These are phyloP conservation scores for Lactuca sativa DNA, from an alignment of 129 eudicot species.

Conservation along the genomic window DNA sequence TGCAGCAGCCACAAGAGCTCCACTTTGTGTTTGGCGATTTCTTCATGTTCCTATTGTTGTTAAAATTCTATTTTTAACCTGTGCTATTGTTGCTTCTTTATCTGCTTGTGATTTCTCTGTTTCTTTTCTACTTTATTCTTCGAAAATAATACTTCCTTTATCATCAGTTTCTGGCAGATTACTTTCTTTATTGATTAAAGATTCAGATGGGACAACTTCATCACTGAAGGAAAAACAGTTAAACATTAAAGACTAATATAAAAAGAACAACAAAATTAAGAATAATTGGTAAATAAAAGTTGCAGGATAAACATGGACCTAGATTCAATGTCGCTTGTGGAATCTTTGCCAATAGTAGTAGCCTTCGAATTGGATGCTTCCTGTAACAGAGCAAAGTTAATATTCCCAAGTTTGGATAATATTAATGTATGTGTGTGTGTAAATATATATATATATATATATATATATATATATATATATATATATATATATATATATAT, in stretches of 20 bases:
- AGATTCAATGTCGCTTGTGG: conserved; percentile 37
- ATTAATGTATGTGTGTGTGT: too few species aligned
- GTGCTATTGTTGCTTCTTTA: conserved; percentile 42
- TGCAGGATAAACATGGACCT: too few species aligned
- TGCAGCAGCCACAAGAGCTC: conserved; percentile 77
- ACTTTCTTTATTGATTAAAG: conserved; percentile 35
- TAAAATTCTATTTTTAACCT: conserved; percentile 48
- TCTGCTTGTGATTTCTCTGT: conserved; percentile 55
- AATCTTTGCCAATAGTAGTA: too few species aligned
- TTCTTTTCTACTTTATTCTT: conserved; percentile 38
- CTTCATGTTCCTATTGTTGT: too few species aligned
- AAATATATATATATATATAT: too few species aligned
- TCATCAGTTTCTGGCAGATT: conserved; percentile 37
- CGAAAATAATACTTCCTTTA: conserved; percentile 35
- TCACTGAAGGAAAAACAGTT: conserved; percentile 16
- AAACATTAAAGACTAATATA: too few species aligned
- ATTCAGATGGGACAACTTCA: conserved; percentile 42
- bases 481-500: too few species aligned
- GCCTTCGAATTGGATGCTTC: conserved; percentile 49
- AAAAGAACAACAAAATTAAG: too few species aligned
- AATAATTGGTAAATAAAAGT: too few species aligned
- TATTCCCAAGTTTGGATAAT: conserved; percentile 1
- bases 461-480: conserved; percentile 11
- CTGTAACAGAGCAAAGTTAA: conserved; percentile 41
- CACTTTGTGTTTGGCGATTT: conserved; percentile 81